Conservation (phyloP, 331 rosid genomes). For the Dryas integrifolia region DNA sequence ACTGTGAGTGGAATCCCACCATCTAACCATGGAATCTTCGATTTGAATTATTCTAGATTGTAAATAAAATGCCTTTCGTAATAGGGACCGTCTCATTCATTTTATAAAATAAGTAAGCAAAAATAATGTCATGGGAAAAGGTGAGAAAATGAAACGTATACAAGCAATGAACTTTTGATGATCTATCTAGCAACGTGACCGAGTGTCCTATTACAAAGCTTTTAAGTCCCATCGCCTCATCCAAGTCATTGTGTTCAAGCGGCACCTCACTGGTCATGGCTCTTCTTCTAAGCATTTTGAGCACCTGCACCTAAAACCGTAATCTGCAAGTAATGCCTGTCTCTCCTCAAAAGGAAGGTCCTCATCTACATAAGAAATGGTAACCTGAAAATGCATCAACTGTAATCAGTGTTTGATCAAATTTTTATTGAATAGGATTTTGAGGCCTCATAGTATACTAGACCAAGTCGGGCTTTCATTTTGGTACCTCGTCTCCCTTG, state of each 20-base stretch:
- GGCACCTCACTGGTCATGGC: conserved; percentile 23
- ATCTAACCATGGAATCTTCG: too few relatives aligned
- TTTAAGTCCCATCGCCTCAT: too few relatives aligned
- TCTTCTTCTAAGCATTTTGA: conserved; percentile 59
- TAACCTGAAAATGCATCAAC: conserved; percentile 55
- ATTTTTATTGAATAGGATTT: background rate
- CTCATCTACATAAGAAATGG: conserved; percentile 88
- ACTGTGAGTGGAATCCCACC: too few relatives aligned
- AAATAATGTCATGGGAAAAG: background rate
- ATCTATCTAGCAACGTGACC: background rate
- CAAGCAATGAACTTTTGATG: background rate
- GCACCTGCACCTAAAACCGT: conserved; percentile 75
- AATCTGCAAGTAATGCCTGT: conserved; percentile 80
- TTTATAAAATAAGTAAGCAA: background rate
- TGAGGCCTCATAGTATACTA: background rate
- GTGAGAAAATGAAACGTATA: background rate
- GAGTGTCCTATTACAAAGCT: background rate
- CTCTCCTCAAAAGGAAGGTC: conserved; percentile 73
- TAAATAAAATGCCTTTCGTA: background rate
- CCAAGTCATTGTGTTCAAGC: too few relatives aligned
- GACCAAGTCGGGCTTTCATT: background rate
- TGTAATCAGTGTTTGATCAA: conserved; percentile 16
- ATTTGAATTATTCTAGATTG: too few relatives aligned
- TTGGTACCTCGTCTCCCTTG: conserved; percentile 76
- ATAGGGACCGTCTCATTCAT: background rate